Percentiles rank a stretch among this genome's conserved stretches.
These are phyloP conservation scores for Rhipidocladum racemiflorum DNA, from an alignment of 176 grass and related monocot species.

Conservation along the genomic window DNA sequence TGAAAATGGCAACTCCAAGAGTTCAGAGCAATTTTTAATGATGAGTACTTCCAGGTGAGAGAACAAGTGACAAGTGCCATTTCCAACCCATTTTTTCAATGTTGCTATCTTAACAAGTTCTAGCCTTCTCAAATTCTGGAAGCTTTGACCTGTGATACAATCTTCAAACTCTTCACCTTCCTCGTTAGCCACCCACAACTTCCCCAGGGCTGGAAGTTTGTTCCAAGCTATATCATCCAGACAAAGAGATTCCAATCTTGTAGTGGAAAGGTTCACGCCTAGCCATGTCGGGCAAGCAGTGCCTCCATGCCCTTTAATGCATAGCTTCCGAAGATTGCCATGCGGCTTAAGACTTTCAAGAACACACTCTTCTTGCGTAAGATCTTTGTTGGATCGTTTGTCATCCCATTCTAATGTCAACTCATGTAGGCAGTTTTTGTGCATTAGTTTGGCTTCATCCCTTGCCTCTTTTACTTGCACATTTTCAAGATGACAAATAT, in stretches of 20 bases:
- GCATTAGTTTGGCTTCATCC: not conserved
- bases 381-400: accelerated
- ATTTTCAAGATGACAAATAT: conserved; percentile 6
- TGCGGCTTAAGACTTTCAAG: not conserved
- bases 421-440: not conserved
- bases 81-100: not conserved
- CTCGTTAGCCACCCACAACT: not conserved
- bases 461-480: not conserved
- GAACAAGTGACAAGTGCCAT: not conserved
- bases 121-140: not conserved
- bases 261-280: not conserved
- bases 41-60: not conserved
- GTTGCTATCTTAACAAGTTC: not conserved
- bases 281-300: not conserved
- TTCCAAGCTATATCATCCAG: not conserved
- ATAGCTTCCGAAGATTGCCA: not conserved
- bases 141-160: not conserved
- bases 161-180: not conserved
- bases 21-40: not conserved
- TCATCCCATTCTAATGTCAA: not conserved
- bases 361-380: not conserved
- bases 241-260: not conserved
- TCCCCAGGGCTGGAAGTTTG: not conserved
- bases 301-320: not conserved
- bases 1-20: not conserved